phyloP scores from a whole-genome alignment of 169 alveolate species.

The Plasmodium knowlesi region DNA sequence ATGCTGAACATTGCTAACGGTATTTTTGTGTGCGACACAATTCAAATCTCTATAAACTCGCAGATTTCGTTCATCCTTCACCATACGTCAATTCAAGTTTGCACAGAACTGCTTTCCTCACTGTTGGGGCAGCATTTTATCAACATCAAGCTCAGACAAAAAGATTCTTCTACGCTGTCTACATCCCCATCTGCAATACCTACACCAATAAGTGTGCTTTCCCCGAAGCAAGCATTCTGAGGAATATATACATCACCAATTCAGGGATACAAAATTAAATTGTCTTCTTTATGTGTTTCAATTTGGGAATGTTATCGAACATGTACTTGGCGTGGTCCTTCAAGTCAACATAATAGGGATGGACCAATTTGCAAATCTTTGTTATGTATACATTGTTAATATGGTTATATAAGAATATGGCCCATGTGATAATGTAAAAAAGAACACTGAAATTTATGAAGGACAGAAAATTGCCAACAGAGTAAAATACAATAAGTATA shows the following conservation, averaged over 20 bases:
- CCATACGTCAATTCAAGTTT: not conserved
- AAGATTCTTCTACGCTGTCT: not conserved
- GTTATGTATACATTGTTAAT: conserved; percentile 48
- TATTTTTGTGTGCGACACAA: not conserved
- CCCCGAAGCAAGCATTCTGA: not conserved
- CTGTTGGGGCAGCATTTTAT: not conserved
- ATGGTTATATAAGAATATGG: conserved; percentile 52
- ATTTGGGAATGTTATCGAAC: conserved; percentile 61
- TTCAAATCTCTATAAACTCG: not conserved
- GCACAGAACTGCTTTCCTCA: not conserved
- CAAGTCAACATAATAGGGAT: conserved; percentile 44
- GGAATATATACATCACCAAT: not conserved
- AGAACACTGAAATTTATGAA: conserved; percentile 60
- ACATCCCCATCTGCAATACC: not conserved
- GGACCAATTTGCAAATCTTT: not conserved
- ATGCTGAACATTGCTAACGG: not conserved
- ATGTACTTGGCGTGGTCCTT: conserved; percentile 40
- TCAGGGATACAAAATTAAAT: not conserved
- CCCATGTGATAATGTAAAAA: conserved; percentile 59
- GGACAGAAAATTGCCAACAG: conserved; percentile 51
- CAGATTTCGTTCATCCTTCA: not conserved
- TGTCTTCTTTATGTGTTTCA: conserved; percentile 36
- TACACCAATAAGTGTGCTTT: not conserved
- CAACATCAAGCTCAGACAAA: not conserved
- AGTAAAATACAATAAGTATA: conserved; percentile 24